Percentiles rank a stretch among this genome's conserved stretches.
These are phyloP conservation scores for Hyphopichia buzzinii DNA, from an alignment of 1,139 yeast genomes.

Conservation along the genomic window DNA sequence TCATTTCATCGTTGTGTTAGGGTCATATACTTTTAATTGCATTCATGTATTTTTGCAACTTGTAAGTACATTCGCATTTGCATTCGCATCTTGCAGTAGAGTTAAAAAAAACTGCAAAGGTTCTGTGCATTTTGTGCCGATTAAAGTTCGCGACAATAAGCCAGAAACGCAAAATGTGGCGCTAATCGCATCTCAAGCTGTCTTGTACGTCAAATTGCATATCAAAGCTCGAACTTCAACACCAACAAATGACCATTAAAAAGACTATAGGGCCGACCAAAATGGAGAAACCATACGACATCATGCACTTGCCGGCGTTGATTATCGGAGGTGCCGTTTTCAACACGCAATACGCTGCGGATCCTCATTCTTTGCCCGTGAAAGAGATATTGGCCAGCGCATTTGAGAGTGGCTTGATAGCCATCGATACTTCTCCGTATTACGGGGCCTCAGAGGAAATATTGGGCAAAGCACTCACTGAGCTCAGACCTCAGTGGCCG, in stretches of 20 bases:
- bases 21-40: not conserved
- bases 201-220: too few species aligned
- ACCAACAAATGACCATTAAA: too few species aligned
- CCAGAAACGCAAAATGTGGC: too few species aligned
- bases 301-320: slow-evolving; percentile 51
- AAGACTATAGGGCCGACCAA: slow-evolving; percentile 16
- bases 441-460: slow-evolving; percentile 85
- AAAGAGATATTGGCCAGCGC: slow-evolving; percentile 58
- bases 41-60: not conserved
- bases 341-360: slow-evolving; percentile 69
- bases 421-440: slow-evolving; percentile 89
- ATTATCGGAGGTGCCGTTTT: slow-evolving; percentile 86
- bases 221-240: too few species aligned
- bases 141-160: too few species aligned
- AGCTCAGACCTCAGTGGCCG: slow-evolving; percentile 40
- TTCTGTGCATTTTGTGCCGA: too few species aligned
- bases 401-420: slow-evolving; percentile 65
- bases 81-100: too few species aligned
- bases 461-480: slow-evolving; percentile 62
- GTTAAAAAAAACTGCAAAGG: too few species aligned
- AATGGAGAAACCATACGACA: slow-evolving; percentile 21
- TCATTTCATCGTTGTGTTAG: not conserved
- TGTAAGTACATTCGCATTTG: too few species aligned
- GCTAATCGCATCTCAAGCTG: too few species aligned
- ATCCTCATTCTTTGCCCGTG: slow-evolving; percentile 61